These are phyloP conservation scores for Lactarius hatsudake DNA, from an alignment of 768 basidiomycete genomes.

Conservation along the genomic window DNA sequence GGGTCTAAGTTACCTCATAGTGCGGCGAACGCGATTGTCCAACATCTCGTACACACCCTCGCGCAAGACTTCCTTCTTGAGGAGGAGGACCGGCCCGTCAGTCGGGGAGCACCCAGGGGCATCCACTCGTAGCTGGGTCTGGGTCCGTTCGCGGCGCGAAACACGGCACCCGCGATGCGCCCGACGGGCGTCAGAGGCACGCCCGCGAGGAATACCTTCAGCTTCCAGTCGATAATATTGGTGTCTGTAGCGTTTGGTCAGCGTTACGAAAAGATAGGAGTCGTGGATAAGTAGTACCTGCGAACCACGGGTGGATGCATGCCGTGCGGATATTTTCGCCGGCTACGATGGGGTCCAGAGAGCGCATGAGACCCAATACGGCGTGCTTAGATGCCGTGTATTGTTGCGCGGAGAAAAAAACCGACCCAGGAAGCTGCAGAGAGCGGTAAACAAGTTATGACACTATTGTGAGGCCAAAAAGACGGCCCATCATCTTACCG, in stretches of 20 bases:
- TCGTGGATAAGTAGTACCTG: constrained; percentile 34
- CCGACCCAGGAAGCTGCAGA: constrained; percentile 48
- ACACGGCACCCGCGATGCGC: constrained; percentile 51
- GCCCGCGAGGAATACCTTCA: constrained; percentile 47
- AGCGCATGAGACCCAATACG: constrained; percentile 51
- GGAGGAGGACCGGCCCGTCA: constrained; percentile 48
- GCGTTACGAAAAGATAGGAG: not conserved
- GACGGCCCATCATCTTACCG: constrained; percentile 33
- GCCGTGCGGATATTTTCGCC: constrained; percentile 43
- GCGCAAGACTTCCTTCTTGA: constrained; percentile 47
- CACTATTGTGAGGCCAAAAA: not conserved
- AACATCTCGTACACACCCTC: constrained; percentile 53
- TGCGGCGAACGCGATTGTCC: constrained; percentile 30
- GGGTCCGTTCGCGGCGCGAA: constrained; percentile 50
- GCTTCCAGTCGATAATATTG: constrained; percentile 40
- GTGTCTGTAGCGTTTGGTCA: constrained; percentile 39
- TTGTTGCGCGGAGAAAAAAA: constrained; percentile 41
- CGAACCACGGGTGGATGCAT: constrained; percentile 53
- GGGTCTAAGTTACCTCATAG: not conserved
- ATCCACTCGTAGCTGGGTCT: constrained; percentile 44
- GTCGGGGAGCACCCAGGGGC: constrained; percentile 47
- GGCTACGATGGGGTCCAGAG: constrained; percentile 40
- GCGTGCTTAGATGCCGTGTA: constrained; percentile 56
- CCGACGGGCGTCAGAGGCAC: constrained; percentile 47
- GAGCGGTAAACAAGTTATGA: not conserved